Percentiles rank a stretch among this genome's conserved stretches.
Conservation (phyloP, 1,284 basidiomycete species). For the Hemileia vastatrix region DNA sequence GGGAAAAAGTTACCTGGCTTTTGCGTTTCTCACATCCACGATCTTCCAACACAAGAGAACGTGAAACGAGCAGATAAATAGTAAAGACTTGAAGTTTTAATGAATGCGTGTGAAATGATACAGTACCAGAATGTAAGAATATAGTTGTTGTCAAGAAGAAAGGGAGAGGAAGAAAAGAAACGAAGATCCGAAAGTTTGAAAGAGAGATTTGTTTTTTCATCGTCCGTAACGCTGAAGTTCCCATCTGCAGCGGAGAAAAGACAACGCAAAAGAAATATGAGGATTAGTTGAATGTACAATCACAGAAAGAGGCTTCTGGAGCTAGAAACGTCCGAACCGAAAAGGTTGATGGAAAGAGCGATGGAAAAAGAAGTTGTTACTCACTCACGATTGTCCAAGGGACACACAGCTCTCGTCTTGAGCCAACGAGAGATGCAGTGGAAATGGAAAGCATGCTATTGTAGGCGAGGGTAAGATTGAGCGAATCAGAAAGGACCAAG, state of each 20-base stretch:
- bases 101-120: conserved; percentile 43
- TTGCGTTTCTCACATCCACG: too few species aligned
- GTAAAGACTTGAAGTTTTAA: too few species aligned
- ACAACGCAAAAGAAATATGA: neutral
- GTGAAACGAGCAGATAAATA: too few species aligned
- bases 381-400: conserved; percentile 72
- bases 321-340: neutral
- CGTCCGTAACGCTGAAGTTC: conserved; percentile 73
- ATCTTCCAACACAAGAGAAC: too few species aligned
- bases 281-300: conserved; percentile 1
- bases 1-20: too few species aligned
- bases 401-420: conserved; percentile 97
- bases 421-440: conserved; percentile 99
- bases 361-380: conserved; percentile 21
- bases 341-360: neutral
- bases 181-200: neutral
- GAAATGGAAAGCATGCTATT: conserved; percentile 98
- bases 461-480: too few species aligned
- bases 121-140: neutral
- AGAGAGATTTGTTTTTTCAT: neutral
- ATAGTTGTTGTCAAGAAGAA: neutral
- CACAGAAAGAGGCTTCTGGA: neutral
- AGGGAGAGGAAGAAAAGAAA: neutral
- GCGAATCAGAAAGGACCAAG: too few species aligned
- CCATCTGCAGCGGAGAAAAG: conserved; percentile 54